Percentiles rank a stretch among this genome's conserved stretches.
phyloP scores from a whole-genome alignment of 495 filamentous ascomycete species.

The Xylaria bambusicola region DNA sequence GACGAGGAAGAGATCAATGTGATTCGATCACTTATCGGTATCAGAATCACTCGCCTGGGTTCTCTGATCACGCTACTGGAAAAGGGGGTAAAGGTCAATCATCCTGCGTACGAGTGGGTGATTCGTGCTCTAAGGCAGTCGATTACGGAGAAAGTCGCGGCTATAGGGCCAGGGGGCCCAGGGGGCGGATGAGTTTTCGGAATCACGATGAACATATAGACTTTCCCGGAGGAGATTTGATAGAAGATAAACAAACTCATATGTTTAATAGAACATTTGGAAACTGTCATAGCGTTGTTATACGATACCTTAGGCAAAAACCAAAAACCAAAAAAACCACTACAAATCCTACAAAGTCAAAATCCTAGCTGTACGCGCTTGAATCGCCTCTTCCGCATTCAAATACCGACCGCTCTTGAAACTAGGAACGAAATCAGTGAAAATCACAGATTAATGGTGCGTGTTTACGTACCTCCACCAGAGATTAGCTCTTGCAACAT shows the following conservation, averaged over 20 bases:
- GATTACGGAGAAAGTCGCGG: neutral
- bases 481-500: slow-evolving; percentile 10
- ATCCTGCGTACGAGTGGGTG: slow-evolving; percentile 7
- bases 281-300: too few species aligned
- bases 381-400: neutral
- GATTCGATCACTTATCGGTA: neutral
- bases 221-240: neutral
- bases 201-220: neutral
- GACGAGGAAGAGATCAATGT: slow-evolving; percentile 1
- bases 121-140: slow-evolving; percentile 1
- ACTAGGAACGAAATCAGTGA: neutral
- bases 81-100: neutral
- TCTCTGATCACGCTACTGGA: neutral
- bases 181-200: too few species aligned
- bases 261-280: too few species aligned
- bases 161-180: neutral
- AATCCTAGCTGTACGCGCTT: neutral
- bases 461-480: slow-evolving; percentile 10
- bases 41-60: neutral
- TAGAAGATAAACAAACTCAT: neutral
- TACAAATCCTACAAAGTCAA: neutral
- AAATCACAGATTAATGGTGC: neutral
- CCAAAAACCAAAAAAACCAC: too few species aligned
- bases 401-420: slow-evolving; percentile 13
- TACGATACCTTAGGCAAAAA: too few species aligned